phyloP scores from a whole-genome alignment of 73 alveolate genomes.

The Vitrella brassicaformis region DNA sequence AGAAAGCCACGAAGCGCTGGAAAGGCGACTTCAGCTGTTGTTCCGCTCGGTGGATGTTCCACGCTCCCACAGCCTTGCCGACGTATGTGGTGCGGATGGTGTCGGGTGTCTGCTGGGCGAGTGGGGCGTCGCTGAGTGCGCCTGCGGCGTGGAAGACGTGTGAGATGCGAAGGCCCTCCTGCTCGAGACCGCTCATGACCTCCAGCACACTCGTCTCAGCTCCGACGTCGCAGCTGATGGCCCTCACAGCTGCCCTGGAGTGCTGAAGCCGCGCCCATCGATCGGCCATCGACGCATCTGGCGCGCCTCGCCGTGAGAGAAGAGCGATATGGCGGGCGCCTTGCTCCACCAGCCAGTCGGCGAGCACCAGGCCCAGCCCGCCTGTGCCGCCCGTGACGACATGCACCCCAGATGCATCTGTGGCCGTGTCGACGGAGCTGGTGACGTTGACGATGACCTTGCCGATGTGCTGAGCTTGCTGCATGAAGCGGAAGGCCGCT shows the following conservation, averaged over 20 bases:
- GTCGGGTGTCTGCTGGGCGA: background rate
- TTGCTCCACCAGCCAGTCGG: slow-evolving; percentile 11
- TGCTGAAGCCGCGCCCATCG: no score
- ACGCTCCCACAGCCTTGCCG: background rate
- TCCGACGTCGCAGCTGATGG: background rate
- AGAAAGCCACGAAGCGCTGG: background rate
- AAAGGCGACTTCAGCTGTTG: background rate
- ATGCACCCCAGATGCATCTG: background rate
- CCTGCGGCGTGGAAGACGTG: slow-evolving; percentile 14
- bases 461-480: slow-evolving; percentile 5
- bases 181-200: background rate
- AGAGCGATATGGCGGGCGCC: slow-evolving; percentile 3
- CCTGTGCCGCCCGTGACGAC: slow-evolving; percentile 17
- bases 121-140: background rate
- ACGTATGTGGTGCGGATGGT: background rate
- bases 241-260: background rate
- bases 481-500: slow-evolving; percentile 26
- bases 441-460: background rate
- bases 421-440: background rate
- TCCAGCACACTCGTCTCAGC: background rate
- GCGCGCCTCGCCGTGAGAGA: background rate
- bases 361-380: slow-evolving; percentile 9
- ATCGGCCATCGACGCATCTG: background rate
- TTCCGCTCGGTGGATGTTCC: background rate
- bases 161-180: no score